These are phyloP conservation scores for Domatiomyces catenatus DNA, from an alignment of 2,329 filamentous ascomycete genomes.

Conservation along the genomic window DNA sequence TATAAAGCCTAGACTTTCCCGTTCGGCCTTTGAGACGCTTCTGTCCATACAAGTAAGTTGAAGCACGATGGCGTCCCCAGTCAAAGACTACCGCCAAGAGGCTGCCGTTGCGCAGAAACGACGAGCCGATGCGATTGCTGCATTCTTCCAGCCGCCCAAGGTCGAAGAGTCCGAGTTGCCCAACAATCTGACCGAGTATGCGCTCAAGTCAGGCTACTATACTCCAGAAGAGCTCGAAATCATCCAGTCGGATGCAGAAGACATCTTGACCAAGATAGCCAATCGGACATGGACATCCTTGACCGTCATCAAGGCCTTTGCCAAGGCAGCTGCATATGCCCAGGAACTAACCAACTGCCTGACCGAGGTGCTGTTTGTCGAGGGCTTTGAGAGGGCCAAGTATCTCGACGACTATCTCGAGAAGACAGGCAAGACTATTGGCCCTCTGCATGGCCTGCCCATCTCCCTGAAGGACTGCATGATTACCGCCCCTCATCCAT, in stretches of 20 bases:
- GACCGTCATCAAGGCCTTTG: constrained; percentile 41
- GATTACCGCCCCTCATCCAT: constrained; percentile 18
- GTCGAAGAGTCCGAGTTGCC: constrained; percentile 14
- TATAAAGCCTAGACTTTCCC: background rate
- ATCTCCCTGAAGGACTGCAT: constrained; percentile 41
- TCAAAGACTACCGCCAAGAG: constrained; percentile 22
- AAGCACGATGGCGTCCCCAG: background rate
- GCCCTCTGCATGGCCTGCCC: constrained; percentile 48
- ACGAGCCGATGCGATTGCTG: constrained; percentile 14
- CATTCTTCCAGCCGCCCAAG: constrained; percentile 13
- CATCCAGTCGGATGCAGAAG: constrained; percentile 25
- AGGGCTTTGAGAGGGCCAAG: constrained; percentile 37
- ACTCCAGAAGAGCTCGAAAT: constrained; percentile 37
- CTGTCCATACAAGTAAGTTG: background rate
- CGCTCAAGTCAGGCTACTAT: constrained; percentile 42
- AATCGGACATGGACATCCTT: constrained; percentile 34
- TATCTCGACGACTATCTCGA: constrained; percentile 37
- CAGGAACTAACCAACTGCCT: constrained; percentile 39
- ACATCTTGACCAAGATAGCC: constrained; percentile 23
- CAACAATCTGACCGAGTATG: constrained; percentile 15
- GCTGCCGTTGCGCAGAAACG: constrained; percentile 24
- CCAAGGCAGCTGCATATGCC: constrained; percentile 28
- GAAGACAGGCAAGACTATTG: constrained; percentile 33
- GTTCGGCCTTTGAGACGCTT: background rate
- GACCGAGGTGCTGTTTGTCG: constrained; percentile 41